These are phyloP conservation scores for Marvania coccoides DNA, from an alignment of 139 green algal species.

Conservation along the genomic window DNA sequence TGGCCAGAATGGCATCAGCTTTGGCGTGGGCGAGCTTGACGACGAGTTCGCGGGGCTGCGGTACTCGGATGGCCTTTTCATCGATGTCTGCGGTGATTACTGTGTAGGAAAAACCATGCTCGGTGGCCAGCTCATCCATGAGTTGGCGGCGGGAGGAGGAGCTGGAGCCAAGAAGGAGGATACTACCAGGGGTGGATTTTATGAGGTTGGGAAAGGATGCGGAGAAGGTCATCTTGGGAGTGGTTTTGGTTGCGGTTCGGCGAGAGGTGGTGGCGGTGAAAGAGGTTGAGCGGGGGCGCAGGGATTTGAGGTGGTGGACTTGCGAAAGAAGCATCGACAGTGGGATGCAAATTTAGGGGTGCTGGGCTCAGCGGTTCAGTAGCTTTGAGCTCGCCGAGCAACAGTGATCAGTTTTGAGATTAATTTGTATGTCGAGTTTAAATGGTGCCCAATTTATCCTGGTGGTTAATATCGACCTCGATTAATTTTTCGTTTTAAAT, in stretches of 20 bases:
- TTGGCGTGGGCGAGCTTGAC: constrained; percentile 63
- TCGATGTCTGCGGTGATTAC: constrained; percentile 69
- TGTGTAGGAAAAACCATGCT: constrained; percentile 40
- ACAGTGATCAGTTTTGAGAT: too few species aligned
- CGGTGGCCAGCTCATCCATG: constrained; percentile 39
- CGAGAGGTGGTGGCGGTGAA: too few species aligned
- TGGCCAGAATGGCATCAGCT: constrained; percentile 47
- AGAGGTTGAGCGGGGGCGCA: neutral
- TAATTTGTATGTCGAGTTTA: too few species aligned
- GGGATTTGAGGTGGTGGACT: neutral
- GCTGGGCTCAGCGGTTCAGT: neutral
- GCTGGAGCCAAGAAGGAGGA: neutral
- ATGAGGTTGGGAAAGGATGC: neutral
- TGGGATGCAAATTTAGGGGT: neutral
- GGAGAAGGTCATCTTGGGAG: too few species aligned
- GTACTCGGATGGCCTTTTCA: constrained; percentile 62
- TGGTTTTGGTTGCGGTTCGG: too few species aligned
- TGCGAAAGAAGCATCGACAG: neutral
- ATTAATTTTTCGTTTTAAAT: too few species aligned
- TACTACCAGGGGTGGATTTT: neutral
- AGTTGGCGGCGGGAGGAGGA: neutral
- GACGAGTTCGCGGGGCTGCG: constrained; percentile 53
- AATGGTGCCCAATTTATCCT: too few species aligned
- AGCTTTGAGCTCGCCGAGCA: too few species aligned
- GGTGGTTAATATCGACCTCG: too few species aligned